Conservation (phyloP, 192 early-diverging fungal species). For the Backusella circina region DNA sequence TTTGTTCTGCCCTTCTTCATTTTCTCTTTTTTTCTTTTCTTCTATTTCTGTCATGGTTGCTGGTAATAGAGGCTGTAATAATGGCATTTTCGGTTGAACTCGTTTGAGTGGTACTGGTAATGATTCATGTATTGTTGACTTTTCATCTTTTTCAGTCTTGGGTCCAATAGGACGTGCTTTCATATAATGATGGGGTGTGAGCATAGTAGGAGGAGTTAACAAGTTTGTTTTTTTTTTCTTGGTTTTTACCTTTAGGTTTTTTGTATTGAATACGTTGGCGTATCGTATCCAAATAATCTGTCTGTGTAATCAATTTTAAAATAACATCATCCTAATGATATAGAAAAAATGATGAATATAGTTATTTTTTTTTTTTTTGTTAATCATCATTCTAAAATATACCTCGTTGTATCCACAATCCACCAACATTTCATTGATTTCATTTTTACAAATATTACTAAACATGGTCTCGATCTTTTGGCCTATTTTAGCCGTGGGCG, state of each 20-base stretch:
- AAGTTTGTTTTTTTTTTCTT: slow-evolving; percentile 20
- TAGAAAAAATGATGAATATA: neutral
- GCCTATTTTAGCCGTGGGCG: neutral
- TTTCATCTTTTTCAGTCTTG: neutral
- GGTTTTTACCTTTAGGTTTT: slow-evolving; percentile 16
- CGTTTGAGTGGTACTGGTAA: neutral
- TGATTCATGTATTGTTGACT: neutral
- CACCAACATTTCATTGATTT: slow-evolving; percentile 77
- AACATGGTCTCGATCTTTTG: slow-evolving; percentile 10
- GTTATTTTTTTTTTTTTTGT: no score
- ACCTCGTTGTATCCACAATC: slow-evolving; percentile 81
- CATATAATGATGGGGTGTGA: no score
- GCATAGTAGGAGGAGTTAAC: no score
- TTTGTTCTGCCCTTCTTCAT: neutral
- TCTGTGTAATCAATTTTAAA: slow-evolving; percentile 76
- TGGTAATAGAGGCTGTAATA: neutral
- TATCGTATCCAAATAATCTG: slow-evolving; percentile 65
- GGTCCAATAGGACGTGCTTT: neutral
- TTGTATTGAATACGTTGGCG: slow-evolving; percentile 63
- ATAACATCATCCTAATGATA: slow-evolving; percentile 80
- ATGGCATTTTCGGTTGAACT: neutral
- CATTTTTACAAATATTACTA: slow-evolving; percentile 26
- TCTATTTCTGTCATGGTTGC: neutral
- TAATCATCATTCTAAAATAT: neutral
- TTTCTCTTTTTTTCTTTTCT: neutral